Evolutionary conservation across 345 rosid species (phyloP), one percentile per base, ranked within the genome.

Genomic region (Sisymbrium irio): DNA sequence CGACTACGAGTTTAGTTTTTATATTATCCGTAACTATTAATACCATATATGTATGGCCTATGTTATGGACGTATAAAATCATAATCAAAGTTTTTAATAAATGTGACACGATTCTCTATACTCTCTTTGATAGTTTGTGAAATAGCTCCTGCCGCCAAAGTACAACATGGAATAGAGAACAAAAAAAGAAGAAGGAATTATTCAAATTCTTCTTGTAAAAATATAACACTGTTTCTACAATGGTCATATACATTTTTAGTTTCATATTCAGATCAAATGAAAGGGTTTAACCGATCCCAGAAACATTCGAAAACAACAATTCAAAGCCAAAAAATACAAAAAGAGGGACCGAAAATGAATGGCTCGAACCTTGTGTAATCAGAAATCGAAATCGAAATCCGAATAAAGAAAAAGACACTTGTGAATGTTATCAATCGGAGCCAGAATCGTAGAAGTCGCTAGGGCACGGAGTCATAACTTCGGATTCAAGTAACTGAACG

Each of bases 391-490:
- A 49, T 53, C 27, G 67, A 37, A 33, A 35, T 39, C n/a, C 15
- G 59, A 37, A 47, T 12, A 22, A 28, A 47, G 46, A 37, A 49
- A 59, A 50, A 56, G n/a, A 53, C 17, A 57, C 53, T 57, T 40
- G 11, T 39, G 37, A 28, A 15, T 36, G 51, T 30, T 36, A 55
- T 88, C 86, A 90, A 36, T 95, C 99, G 3, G 98, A 88, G 85
- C 62, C 84, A 81, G 97, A 89, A 80, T 95, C 99, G 35, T 95
- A 92, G 20, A 95, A 90, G 67, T 95, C 98, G 62, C 99, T 95
- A 9, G 98, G 99, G 82, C 97, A 95, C 35, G 99, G 99, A 73
- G 97, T 92, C 98, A 92, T 92, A 64, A 92, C 97, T 74, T 90
- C 99, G 22, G 99, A 90, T 80, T 92, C 98, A 11, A 95, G 94